phyloP scores from a whole-genome alignment of 495 filamentous ascomycete genomes.

The Penicillium coprophilum region DNA sequence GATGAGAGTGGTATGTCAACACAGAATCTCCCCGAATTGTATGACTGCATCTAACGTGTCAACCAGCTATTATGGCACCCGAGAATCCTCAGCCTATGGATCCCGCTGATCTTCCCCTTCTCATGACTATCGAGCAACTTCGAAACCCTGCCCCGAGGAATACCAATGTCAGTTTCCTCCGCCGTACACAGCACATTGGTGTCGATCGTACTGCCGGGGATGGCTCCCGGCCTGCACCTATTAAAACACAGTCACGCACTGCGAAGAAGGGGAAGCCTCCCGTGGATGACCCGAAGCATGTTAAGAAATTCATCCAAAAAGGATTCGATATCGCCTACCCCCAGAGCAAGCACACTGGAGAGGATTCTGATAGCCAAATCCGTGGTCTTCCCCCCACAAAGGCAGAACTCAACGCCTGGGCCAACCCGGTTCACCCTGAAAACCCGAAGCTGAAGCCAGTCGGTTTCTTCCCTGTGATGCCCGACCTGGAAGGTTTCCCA shows the following conservation, averaged over 20 bases:
- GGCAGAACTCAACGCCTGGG: slow-evolving; percentile 67
- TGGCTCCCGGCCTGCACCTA: slow-evolving; percentile 31
- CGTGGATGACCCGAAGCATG: slow-evolving; percentile 77
- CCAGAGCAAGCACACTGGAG: slow-evolving; percentile 56
- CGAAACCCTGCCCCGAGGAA: slow-evolving; percentile 73
- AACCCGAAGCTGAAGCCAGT: slow-evolving; percentile 76
- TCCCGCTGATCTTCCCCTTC: slow-evolving; percentile 75
- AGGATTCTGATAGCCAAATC: slow-evolving; percentile 49
- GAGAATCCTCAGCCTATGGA: slow-evolving; percentile 68
- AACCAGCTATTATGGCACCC: slow-evolving; percentile 74
- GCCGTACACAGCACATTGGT: slow-evolving; percentile 94
- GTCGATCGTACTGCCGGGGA: slow-evolving; percentile 53
- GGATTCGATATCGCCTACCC: slow-evolving; percentile 84
- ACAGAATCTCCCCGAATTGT: neutral
- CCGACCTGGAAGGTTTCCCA: slow-evolving; percentile 85
- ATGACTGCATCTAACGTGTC: slow-evolving; percentile 12
- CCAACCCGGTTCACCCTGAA: slow-evolving; percentile 73
- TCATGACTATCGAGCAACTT: slow-evolving; percentile 75
- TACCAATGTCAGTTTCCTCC: slow-evolving; percentile 83
- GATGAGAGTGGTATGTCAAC: slow-evolving; percentile 83
- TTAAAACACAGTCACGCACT: slow-evolving; percentile 40
- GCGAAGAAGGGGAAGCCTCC: slow-evolving; percentile 44
- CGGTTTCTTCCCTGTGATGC: slow-evolving; percentile 77
- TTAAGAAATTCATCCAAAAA: slow-evolving; percentile 77
- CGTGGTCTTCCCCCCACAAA: slow-evolving; percentile 56